Evolutionary conservation across 2,329 filamentous ascomycete genomes (phyloP).

Genomic region (Lasiodiplodia citricola): DNA sequence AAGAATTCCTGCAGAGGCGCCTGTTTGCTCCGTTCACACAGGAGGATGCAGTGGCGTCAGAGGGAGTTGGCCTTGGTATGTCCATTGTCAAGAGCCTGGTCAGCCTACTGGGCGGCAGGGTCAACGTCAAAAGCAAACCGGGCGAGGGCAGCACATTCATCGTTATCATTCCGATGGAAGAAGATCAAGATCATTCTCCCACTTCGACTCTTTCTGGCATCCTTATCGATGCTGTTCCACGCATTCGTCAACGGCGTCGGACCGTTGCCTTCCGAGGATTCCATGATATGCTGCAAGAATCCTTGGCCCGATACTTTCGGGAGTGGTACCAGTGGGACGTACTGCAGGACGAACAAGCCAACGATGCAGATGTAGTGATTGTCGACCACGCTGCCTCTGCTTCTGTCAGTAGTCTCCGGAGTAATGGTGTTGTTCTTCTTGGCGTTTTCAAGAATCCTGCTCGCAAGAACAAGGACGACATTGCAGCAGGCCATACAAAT

Average conservation of each 20-base stretch:
- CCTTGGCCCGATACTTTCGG: not conserved
- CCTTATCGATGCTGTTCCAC: not conserved
- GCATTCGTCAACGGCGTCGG: not conserved
- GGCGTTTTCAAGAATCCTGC: not conserved
- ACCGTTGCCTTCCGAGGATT: constrained; percentile 4
- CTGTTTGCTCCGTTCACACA: constrained; percentile 47
- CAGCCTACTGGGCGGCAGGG: constrained; percentile 42
- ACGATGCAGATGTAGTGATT: not conserved
- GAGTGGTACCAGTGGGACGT: constrained; percentile 11
- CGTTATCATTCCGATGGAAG: constrained; percentile 17
- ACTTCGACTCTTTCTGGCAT: not conserved
- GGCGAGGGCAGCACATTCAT: constrained; percentile 44
- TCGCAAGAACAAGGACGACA: not conserved
- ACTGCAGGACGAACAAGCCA: not conserved
- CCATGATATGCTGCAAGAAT: not conserved
- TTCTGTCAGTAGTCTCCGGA: not conserved
- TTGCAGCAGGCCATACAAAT: constrained; percentile 29
- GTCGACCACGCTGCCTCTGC: constrained; percentile 2
- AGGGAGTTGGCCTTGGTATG: constrained; percentile 46
- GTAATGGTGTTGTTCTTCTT: not conserved
- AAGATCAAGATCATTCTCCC: not conserved
- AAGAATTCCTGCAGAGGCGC: constrained; percentile 44
- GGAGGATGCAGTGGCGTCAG: constrained; percentile 42
- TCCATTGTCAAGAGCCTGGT: constrained; percentile 47
- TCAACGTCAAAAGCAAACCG: constrained; percentile 43